Conservation (phyloP, 2,329 filamentous ascomycete genomes). For the Pseudogymnoascus sp. region DNA sequence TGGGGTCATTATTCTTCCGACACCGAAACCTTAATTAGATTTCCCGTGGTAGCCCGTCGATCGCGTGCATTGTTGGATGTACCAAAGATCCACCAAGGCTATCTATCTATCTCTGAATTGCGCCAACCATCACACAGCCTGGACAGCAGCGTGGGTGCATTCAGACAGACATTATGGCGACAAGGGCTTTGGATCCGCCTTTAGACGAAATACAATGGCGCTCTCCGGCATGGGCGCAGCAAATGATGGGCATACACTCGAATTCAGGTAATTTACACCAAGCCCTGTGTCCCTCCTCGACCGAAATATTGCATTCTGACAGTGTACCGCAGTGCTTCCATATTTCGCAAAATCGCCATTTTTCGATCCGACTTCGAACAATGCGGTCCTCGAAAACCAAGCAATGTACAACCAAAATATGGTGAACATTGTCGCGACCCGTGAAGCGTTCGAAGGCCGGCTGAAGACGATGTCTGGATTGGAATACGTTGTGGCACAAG, state of each 20-base stretch:
- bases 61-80: background rate
- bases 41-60: background rate
- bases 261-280: slow-evolving; percentile 32
- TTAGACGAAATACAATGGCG: slow-evolving; percentile 63
- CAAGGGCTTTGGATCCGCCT: slow-evolving; percentile 33
- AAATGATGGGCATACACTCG: slow-evolving; percentile 49
- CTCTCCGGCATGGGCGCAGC: slow-evolving; percentile 39
- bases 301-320: background rate
- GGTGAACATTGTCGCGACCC: slow-evolving; percentile 47
- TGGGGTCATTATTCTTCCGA: slow-evolving; percentile 1
- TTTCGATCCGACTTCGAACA: slow-evolving; percentile 60
- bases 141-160: background rate
- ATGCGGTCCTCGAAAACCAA: slow-evolving; percentile 53
- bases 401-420: slow-evolving; percentile 53
- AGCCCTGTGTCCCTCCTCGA: background rate
- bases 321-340: slow-evolving; percentile 41
- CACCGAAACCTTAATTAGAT: slow-evolving; percentile 3
- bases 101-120: background rate
- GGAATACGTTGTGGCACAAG: slow-evolving; percentile 58
- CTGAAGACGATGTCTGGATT: slow-evolving; percentile 56
- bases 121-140: background rate
- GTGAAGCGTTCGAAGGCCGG: slow-evolving; percentile 54
- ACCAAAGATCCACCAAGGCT: slow-evolving; percentile 6
- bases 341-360: slow-evolving; percentile 62
- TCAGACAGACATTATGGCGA: background rate